Evolutionary conservation across 768 basidiomycete species (phyloP), one percentile per base, ranked within the genome.

Genomic region (Hericium alpestre): DNA sequence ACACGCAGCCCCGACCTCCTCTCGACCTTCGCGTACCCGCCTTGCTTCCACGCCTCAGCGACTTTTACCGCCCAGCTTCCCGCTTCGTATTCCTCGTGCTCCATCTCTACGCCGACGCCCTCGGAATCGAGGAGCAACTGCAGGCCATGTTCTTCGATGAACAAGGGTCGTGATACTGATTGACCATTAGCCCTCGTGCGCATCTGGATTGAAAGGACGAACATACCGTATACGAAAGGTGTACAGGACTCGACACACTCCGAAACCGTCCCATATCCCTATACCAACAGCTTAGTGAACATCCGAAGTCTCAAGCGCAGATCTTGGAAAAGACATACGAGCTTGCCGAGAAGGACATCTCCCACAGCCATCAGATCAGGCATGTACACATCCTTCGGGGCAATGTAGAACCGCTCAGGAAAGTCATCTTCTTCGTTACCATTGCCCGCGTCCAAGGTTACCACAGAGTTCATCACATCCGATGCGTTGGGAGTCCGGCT

Each of bases 181-280:
- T 25, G 25, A 46, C 27, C 22, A 46, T 27, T 1, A 18, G 55
- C 41, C 55, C 9, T 10, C 25, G 51, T 55, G 15, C 22, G 16
- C 13, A 23, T 6, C 5, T 9, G 22, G 51, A 11, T 27, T 25
- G 20, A 2, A 23, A 32, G 15, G 22, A 16, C 15, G 6, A 59
- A 53, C 77, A 32, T 38, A 86, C 85, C 85, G 64, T 84, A 91
- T 37, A 91, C 80, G 58, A 90, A 88, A 4, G 88, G 85, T 15
- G 88, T 89, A 59, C 79, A 79, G 4, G 84, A 75, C 63, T 89
- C 86, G 16, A 90, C 79, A 58, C 86, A 87, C 64, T 91, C 88
- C 1, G 87, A 80, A 49, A 87, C 87, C 0, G 87, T 88, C 13
- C 88, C 88, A 65, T 90, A 91, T 37, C 88, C 88, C 85, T 87